These are phyloP conservation scores for Erigeron canadensis DNA, from an alignment of 129 eudicot species.

Conservation along the genomic window DNA sequence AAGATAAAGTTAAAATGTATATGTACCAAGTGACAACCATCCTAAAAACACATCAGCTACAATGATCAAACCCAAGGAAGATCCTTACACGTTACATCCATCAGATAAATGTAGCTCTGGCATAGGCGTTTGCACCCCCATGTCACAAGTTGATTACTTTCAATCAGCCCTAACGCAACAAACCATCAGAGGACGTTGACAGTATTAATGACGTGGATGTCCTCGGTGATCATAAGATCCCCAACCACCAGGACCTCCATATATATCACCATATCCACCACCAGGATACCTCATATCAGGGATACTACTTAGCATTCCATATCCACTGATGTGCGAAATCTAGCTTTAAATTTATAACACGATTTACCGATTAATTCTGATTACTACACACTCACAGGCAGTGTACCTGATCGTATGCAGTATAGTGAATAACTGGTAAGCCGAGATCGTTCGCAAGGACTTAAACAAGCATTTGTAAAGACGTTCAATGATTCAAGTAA, in stretches of 20 bases:
- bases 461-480: too few relatives aligned
- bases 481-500: too few relatives aligned
- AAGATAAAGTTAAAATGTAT: slow-evolving; percentile 7
- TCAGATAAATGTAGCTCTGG: slow-evolving; percentile 15
- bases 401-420: too few relatives aligned
- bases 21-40: slow-evolving; percentile 13
- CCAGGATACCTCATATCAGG: slow-evolving; percentile 66
- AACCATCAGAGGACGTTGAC: background rate
- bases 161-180: background rate
- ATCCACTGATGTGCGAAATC: too few relatives aligned
- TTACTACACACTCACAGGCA: too few relatives aligned
- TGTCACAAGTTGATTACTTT: background rate
- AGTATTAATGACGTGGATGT: slow-evolving; percentile 56
- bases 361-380: too few relatives aligned
- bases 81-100: background rate
- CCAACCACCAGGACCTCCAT: slow-evolving; percentile 49
- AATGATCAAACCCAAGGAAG: slow-evolving; percentile 2
- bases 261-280: slow-evolving; percentile 46
- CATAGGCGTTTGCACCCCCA: background rate
- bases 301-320: slow-evolving; percentile 62
- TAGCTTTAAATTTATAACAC: too few relatives aligned
- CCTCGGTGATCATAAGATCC: slow-evolving; percentile 67
- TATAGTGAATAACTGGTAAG: too few relatives aligned
- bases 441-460: too few relatives aligned
- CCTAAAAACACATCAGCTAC: background rate